Base-by-base conservation (phyloP, 2,329 filamentous ascomycete genomes). In the Trichoderma sp. region DNA sequence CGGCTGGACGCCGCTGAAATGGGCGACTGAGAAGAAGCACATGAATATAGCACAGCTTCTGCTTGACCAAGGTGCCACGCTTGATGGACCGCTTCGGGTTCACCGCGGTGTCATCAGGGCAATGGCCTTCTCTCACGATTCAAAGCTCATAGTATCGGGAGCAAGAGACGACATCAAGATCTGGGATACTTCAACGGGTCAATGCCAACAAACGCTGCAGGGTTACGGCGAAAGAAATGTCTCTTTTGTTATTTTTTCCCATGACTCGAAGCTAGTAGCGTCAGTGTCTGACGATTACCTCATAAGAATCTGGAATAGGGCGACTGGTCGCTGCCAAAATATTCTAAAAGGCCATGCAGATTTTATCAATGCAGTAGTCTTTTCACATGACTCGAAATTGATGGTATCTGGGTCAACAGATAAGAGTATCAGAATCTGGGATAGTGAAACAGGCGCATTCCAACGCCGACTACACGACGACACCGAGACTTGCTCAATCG, bases 51-150 rank as follows among this genome's bases (percentile, higher is more conserved):
- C 6, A 2, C 50, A 12, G 6, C 8, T 59, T 3, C 31, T 69
- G 1, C 14, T 69, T 5, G 7, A 29, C 0, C 1, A 8, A 1
- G 31, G 31, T 2, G 50, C 62, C 11, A 7, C 7, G 0, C 7
- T 33, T 12, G 31, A 7, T 9, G 27, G 35, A 1, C 31, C 63
- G 4, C n/a, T 65, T 2, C 9, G 11, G 33, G 12, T 5, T 35
- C 33, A 35, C 33, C 33, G 12, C 33, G 33, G 33, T 35, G 12
- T 12, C 33, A 35, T 35, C 4, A 35, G 3, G 33, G 33, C 33
- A 35, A 21, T 65, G 35, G 33, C 33, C 1, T 16, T 27, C 4
- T 45, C 63, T 1, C 63, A 38, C 3, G 35, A 45, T n/a, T 45
- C 33, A 45, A 18, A 3, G 4, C 3, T 27, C 0, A 11, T 41